Evolutionary conservation across 225 moss, liverwort and hornwort species (phyloP).

Genomic region (Asterella californica): DNA sequence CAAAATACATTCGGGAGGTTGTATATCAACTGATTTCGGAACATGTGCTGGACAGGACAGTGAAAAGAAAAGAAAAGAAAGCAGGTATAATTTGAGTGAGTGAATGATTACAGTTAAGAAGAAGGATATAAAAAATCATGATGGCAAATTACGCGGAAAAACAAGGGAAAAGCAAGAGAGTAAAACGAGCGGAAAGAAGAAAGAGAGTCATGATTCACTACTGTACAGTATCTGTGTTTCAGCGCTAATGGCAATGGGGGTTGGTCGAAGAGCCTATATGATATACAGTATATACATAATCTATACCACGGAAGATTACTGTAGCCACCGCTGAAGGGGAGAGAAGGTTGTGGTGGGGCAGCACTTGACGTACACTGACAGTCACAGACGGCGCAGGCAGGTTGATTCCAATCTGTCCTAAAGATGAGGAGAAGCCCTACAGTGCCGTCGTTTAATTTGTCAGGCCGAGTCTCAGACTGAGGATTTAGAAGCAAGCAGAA

Average conservation of each 20-base stretch:
- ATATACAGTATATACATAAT: too few species aligned
- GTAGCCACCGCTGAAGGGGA: background rate
- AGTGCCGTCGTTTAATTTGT: background rate
- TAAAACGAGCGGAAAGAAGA: background rate
- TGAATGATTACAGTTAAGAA: too few species aligned
- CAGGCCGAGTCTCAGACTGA: background rate
- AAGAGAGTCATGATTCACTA: background rate
- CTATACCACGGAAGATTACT: constrained; percentile 1
- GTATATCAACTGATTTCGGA: too few species aligned
- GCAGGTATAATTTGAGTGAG: too few species aligned
- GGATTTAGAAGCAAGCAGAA: background rate
- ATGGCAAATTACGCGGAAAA: background rate
- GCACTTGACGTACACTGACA: constrained; percentile 5
- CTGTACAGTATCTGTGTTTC: background rate
- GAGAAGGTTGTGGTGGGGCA: background rate
- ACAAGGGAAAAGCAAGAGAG: background rate
- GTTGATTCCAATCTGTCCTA: constrained; percentile 14
- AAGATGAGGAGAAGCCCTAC: constrained; percentile 3
- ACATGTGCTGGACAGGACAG: too few species aligned
- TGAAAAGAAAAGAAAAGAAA: too few species aligned
- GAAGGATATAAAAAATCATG: too few species aligned
- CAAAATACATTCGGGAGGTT: too few species aligned
- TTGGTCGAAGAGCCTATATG: background rate
- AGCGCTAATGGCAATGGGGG: constrained; percentile 1
- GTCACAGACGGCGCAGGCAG: constrained; percentile 2